Base-by-base conservation (phyloP, 1,284 basidiomycete genomes). In the Apiotrichum veenhuisii region DNA sequence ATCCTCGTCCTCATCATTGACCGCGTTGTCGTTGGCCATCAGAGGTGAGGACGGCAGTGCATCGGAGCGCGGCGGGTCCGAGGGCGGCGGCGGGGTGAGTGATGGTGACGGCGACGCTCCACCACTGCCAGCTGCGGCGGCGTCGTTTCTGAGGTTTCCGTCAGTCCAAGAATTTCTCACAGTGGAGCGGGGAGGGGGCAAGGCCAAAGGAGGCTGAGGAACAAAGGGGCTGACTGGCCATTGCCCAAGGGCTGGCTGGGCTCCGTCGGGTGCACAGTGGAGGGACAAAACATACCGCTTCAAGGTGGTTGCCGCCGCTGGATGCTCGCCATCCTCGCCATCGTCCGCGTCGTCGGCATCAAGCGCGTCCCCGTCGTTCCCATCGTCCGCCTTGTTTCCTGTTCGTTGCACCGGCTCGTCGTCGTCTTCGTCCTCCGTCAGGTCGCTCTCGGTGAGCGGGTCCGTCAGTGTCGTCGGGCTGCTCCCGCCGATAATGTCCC, bases 371-470 rank as follows among this genome's bases (percentile, higher is more conserved):
- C 51, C 55, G 11, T 58, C 52, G n/a, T 37, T 46, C 18, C 17
- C 49, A 27, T 52, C 58, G 40, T 34, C 40, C 23, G 52, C 42
- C 20, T 41, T 44, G 5, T 43, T n/a, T n/a, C n/a, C n/a, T n/a
- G n/a, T 59, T 25, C 47, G 41, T 25, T 55, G 59, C 36, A 42
- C 50, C 36, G 8, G 37, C 37, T 56, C 58, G 15, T 40, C 55
- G 5, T 59, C 59, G 14, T 54, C 64, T 20, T 62, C 62, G 17
- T 64, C 64, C 27, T 67, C 66, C 2, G 66, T 68, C 40, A 68
- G 56, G 50, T 63, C 62, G 49, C 62, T 63, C n/a, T 63, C 62
- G 2, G 58, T 63, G 27, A 63, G 52, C 4, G 62, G 55, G 34
- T 60, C 58, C 3, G 62, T 63, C 30, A 59, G 43, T 1, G 62